Conservation (phyloP, 2,329 filamentous ascomycete genomes). For the Taxawa tesnikishii region DNA sequence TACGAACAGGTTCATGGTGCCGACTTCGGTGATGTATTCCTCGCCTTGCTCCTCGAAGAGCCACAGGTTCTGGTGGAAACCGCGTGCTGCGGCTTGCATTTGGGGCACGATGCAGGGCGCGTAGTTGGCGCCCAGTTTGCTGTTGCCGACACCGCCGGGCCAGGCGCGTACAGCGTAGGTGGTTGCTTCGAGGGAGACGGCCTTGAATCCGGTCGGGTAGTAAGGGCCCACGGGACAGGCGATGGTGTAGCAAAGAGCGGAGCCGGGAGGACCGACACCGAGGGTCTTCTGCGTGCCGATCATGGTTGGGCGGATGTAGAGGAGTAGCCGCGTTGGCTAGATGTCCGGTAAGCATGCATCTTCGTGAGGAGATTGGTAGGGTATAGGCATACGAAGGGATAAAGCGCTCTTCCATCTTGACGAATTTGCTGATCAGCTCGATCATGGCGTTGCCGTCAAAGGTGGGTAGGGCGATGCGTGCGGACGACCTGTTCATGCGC, state of each 20-base stretch:
- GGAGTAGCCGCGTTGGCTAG: slow-evolving; percentile 60
- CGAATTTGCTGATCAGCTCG: slow-evolving; percentile 69
- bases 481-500: slow-evolving; percentile 80
- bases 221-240: slow-evolving; percentile 94
- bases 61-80: slow-evolving; percentile 98
- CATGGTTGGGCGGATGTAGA: slow-evolving; percentile 92
- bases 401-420: slow-evolving; percentile 73
- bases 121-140: slow-evolving; percentile 98
- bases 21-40: slow-evolving; percentile 92
- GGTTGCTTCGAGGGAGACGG: slow-evolving; percentile 86
- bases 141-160: slow-evolving; percentile 95
- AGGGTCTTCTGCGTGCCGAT: slow-evolving; percentile 94
- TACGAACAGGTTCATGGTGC: slow-evolving; percentile 97
- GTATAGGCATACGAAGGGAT: slow-evolving; percentile 55
- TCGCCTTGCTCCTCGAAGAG: slow-evolving; percentile 62
- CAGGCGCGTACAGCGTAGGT: slow-evolving; percentile 94
- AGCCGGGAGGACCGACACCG: slow-evolving; percentile 83
- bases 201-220: slow-evolving; percentile 98
- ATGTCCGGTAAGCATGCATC: slow-evolving; percentile 2
- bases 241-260: slow-evolving; percentile 86
- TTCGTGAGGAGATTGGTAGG: not conserved
- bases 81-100: slow-evolving; percentile 76
- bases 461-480: slow-evolving; percentile 84
- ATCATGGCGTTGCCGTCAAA: slow-evolving; percentile 65
- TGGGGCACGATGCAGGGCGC: slow-evolving; percentile 98